Base-by-base conservation (phyloP, 139 green algal genomes). In the Tetradesmus obliquus region DNA sequence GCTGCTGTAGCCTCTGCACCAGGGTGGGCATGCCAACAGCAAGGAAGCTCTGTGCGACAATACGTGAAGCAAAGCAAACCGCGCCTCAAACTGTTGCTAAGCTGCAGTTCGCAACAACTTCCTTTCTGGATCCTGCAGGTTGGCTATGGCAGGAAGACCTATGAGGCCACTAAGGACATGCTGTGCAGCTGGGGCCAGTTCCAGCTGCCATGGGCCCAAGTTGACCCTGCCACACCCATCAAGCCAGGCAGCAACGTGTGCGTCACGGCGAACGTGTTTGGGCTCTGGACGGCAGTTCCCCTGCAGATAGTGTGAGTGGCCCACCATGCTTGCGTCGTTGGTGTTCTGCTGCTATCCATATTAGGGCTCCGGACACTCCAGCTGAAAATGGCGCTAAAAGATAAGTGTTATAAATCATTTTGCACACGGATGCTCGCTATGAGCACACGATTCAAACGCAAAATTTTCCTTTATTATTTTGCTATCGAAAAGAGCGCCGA, bases 111-210 rank as follows among this genome's bases (percentile, higher is more conserved):
- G 19, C 3, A 19, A 19, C 17, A 55, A 3, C 82, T 74, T 15
- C 82, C 57, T 13, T 51, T 5, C 17, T 66, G 7, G 54, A 5
- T 20, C 6, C 62, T 53, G 32, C 92, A 96, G 94, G 89, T 96
- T 53, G 94, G 94, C 74, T 88, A 91, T 45, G 94, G 94, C 1
- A 87, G 45, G 22, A 79, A 93, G 54, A 89, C 92, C 3, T 96
- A 93, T 79, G 24, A 91, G 2, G 58, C 66, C 0, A 93, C 91
- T 6, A 91, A 90, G 66, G 66, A 74, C 17, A 69, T 90, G 60
- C 84, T 96, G 79, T n/a, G 45, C 1, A 79, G 60, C 12, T 96
- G 94, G 94, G 92, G 88, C 5, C 94, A 95, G 19, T 96, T 96
- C 72, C 94, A 96, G 86, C 93, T 96, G 62, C 93, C 92, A 9